phyloP scores from a whole-genome alignment of 1,284 basidiomycete species.

The Trichosporon asahii region DNA sequence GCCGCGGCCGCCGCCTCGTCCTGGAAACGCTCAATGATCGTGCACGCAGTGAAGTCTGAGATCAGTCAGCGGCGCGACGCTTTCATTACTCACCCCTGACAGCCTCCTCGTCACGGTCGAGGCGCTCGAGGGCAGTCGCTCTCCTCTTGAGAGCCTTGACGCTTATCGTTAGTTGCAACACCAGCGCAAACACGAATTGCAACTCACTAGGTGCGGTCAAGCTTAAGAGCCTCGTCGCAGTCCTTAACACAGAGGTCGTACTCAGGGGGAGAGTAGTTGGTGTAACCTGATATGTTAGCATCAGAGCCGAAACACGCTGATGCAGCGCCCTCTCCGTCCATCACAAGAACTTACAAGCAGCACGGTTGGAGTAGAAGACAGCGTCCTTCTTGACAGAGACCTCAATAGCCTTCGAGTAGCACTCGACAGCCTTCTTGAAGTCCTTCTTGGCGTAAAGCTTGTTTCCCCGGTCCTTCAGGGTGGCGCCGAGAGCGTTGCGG shows the following conservation, averaged over 20 bases:
- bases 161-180: constrained; percentile 25
- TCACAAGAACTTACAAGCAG: constrained; percentile 68
- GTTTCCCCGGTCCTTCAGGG: constrained; percentile 87
- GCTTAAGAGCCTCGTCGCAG: constrained; percentile 80
- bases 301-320: not conserved
- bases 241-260: constrained; percentile 83
- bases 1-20: constrained; percentile 73
- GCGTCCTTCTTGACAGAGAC: constrained; percentile 80
- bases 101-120: constrained; percentile 71
- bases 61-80: not conserved
- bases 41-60: constrained; percentile 89
- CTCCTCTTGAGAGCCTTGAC: constrained; percentile 94
- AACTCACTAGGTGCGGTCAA: constrained; percentile 70
- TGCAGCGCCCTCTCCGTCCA: not conserved
- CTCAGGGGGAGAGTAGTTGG: constrained; percentile 82
- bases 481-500: constrained; percentile 68
- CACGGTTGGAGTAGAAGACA: constrained; percentile 95
- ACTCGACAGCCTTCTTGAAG: constrained; percentile 71
- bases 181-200: no score
- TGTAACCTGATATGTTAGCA: constrained; percentile 63
- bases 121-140: constrained; percentile 76
- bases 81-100: constrained; percentile 63
- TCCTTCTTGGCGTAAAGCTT: constrained; percentile 76
- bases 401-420: constrained; percentile 89
- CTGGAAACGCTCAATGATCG: constrained; percentile 89